Evolutionary conservation across 768 basidiomycete genomes (phyloP).

Genomic region (Psilocybe tampanensis): DNA sequence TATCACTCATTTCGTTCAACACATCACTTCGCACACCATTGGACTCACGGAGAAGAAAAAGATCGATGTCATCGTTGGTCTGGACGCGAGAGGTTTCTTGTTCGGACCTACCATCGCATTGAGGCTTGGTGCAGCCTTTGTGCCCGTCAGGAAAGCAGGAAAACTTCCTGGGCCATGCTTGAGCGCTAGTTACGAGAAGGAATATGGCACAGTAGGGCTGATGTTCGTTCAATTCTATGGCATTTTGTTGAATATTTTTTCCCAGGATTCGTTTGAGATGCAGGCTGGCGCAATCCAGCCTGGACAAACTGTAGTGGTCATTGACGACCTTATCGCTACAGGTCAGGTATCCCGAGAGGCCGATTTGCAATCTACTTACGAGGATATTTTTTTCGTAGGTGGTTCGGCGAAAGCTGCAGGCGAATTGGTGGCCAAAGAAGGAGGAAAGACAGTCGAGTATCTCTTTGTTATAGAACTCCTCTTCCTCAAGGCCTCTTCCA

Average conservation of each 20-base stretch:
- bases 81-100: constrained; percentile 96
- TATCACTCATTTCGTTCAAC: constrained; percentile 86
- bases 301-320: constrained; percentile 82
- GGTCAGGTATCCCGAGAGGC: constrained; percentile 48
- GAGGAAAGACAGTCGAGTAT: constrained; percentile 88
- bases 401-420: constrained; percentile 95
- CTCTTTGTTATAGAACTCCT: constrained; percentile 89
- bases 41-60: constrained; percentile 59
- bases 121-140: constrained; percentile 90
- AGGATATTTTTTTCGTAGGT: constrained; percentile 43
- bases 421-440: constrained; percentile 79
- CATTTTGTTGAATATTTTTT: neutral
- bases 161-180: constrained; percentile 92
- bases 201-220: constrained; percentile 81
- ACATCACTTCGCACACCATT: constrained; percentile 79
- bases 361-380: neutral
- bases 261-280: constrained; percentile 95
- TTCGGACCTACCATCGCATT: constrained; percentile 91
- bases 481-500: constrained; percentile 73
- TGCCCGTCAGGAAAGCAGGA: constrained; percentile 91
- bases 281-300: constrained; percentile 82
- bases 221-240: neutral
- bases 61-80: constrained; percentile 90
- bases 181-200: constrained; percentile 81
- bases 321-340: constrained; percentile 97